Base-by-base conservation (phyloP, 441 rosid genomes). In the Erodium trifolium region DNA sequence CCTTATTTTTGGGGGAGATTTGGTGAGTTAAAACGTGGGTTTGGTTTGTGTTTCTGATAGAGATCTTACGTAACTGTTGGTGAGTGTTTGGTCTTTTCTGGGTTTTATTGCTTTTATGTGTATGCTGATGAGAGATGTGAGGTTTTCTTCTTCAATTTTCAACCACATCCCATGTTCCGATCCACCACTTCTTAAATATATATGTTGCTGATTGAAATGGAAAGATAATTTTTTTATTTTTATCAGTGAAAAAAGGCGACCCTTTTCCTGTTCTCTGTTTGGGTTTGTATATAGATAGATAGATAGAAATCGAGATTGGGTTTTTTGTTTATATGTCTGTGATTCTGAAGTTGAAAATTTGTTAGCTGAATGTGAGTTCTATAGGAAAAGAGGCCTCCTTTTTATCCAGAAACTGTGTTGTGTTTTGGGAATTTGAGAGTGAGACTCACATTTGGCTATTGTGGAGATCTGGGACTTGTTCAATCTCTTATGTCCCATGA, bases 391-490 rank as follows among this genome's bases (percentile, higher is more conserved):
- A 74, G 72, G 45, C 9, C 68, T 65, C 8, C 13, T 39, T 14
- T 18, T 4, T 45, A 66, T 51, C 66, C 23, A 11, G 13, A 6
- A 59, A 13, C 5, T 41, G 18, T 16, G 47, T 63, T 9, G 35
- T 76, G 66, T 66, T 2, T 60, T 73, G 74, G 64, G 66, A 16
- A 55, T 72, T 75, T 41, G 65, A 64, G 69, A 47, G 31, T 67
- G 69, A 67, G 60, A 67, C 47, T 63, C 69, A 55, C 69, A 78
- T 75, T 64, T 85, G 81, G 82, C 79, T 85, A 83, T 81, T 76
- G 97, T 94, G 96, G 99, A 91, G 97, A 92, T 94, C 97, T 84
- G 96, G 94, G 90, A 88, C 57, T 88, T 85, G 81, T 84, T 94
- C 78, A 83, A 80, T 80, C 85, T 87, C 70, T 86, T 94, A 78